Evolutionary conservation across 2,329 filamentous ascomycete species (phyloP).

Genomic region (Stemphylium lycopersici): DNA sequence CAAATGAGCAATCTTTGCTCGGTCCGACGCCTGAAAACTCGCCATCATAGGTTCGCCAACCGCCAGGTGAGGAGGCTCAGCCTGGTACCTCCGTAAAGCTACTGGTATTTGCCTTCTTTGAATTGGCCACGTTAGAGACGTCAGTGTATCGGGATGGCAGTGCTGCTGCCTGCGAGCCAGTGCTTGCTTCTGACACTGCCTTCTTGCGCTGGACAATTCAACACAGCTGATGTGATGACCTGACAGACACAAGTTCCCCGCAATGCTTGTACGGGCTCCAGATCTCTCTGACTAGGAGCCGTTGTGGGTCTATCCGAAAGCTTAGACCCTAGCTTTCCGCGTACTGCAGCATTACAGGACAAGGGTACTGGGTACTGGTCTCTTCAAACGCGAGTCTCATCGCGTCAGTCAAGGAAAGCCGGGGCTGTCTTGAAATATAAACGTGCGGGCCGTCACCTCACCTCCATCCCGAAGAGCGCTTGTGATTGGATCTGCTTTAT

Average conservation of each 20-base stretch:
- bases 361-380: slow-evolving; percentile 9
- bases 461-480: neutral
- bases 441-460: slow-evolving; percentile 4
- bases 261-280: slow-evolving; percentile 25
- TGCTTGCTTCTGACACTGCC: slow-evolving; percentile 18
- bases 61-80: slow-evolving; percentile 3
- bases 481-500: slow-evolving; percentile 13
- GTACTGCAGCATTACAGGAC: slow-evolving; percentile 20
- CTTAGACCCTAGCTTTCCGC: slow-evolving; percentile 18
- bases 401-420: slow-evolving; percentile 6
- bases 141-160: slow-evolving; percentile 19
- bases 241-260: slow-evolving; percentile 4
- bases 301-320: slow-evolving; percentile 21
- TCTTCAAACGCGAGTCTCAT: slow-evolving; percentile 22
- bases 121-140: slow-evolving; percentile 35
- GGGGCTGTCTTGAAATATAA: slow-evolving; percentile 26
- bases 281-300: slow-evolving; percentile 11
- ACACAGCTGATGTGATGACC: slow-evolving; percentile 5
- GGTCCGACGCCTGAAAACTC: slow-evolving; percentile 10
- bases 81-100: slow-evolving; percentile 20
- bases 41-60: slow-evolving; percentile 18
- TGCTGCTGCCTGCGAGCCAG: slow-evolving; percentile 17
- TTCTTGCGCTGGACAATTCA: slow-evolving; percentile 2
- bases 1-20: slow-evolving; percentile 32
- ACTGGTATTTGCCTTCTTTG: slow-evolving; percentile 17